Base-by-base conservation (phyloP, 176 grass and related monocot species). In the Zizania latifolia region DNA sequence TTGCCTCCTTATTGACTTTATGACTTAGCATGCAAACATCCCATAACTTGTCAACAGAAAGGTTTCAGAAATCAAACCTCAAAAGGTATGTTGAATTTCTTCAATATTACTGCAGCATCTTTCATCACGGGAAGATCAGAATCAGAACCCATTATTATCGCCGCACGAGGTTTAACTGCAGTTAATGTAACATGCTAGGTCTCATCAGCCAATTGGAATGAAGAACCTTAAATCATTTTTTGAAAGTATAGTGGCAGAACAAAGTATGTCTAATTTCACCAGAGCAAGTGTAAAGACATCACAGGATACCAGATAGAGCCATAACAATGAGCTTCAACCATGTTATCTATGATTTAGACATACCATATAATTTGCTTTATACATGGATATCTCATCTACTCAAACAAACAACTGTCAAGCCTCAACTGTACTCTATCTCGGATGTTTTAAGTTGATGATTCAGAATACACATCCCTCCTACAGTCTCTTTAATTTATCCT, bases 71-170 rank as follows among this genome's bases (percentile, higher is more conserved):
- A 75, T 78, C 81, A 72, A 82, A 99, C 95, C 86, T 99, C 89
- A 86, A 77, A 90, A 48, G 86, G 79, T 70, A 94, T 72, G 46
- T 77, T 84, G 82, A 99, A 94, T 34, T 76, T 65, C 59, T 77
- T 79, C 43, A 99, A 53, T 74, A 99, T 34, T 56, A 45, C 65
- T 16, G 85, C 89, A 62, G 91, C 91, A 77, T 90, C 95, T 87
- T 87, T 99, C 95, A 99, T 94, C 22, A 77, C 55, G 33, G 82
- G 80, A 64, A 99, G 89, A 84, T 99, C 89, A 24, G 95, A 94
- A 88, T 99, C 82, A 38, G 91, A 99, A 3, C 95, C 95, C 95
- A 94, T 99, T 68, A 99, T 92, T 77, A 99, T 82, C 26, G 84
- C 86, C 77, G 81, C 79, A 15, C 78, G 66, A 84, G 89, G 86